A percentile compares a stretch with the other conserved stretches of the same genome.
Conservation (phyloP, 371 early-diverging fungal genomes). For the Umbelopsis sp. region DNA sequence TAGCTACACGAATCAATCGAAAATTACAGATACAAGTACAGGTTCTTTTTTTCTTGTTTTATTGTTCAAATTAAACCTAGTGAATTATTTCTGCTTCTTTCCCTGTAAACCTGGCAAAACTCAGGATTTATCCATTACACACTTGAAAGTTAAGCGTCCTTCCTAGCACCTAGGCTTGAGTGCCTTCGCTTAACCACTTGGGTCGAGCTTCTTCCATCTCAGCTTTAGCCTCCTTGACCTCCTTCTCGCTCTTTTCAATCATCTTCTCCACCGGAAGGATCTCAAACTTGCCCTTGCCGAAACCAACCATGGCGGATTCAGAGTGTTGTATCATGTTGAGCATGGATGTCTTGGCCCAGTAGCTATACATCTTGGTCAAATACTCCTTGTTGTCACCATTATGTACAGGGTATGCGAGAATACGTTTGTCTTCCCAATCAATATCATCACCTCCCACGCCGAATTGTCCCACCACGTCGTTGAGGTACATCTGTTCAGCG, state of each 20-base stretch:
- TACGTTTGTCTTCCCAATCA: slow-evolving; percentile 36
- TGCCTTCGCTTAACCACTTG: not conserved
- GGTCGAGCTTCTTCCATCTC: not conserved
- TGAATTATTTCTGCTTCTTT: no score
- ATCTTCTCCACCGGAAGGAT: not conserved
- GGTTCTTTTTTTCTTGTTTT: no score
- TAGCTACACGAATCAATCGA: no score
- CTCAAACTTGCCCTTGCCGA: not conserved
- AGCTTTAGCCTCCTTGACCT: slow-evolving; percentile 2
- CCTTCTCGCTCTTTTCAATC: not conserved
- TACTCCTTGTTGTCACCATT: slow-evolving; percentile 33
- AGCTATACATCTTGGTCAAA: slow-evolving; percentile 31
- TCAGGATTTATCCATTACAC: no score
- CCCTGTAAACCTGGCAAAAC: no score
- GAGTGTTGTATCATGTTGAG: slow-evolving; percentile 19
- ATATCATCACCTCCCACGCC: slow-evolving; percentile 15
- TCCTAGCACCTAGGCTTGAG: no score
- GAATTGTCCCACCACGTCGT: slow-evolving; percentile 24
- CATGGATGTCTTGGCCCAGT: slow-evolving; percentile 34
- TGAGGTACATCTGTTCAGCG: slow-evolving; percentile 23
- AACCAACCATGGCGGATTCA: not conserved
- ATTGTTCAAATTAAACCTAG: no score
- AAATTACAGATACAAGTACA: no score
- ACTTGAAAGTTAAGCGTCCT: no score
- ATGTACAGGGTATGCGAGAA: slow-evolving; percentile 29